Evolutionary conservation across 1,284 basidiomycete genomes (phyloP).

Genomic region (Melampsora larici-populina): DNA sequence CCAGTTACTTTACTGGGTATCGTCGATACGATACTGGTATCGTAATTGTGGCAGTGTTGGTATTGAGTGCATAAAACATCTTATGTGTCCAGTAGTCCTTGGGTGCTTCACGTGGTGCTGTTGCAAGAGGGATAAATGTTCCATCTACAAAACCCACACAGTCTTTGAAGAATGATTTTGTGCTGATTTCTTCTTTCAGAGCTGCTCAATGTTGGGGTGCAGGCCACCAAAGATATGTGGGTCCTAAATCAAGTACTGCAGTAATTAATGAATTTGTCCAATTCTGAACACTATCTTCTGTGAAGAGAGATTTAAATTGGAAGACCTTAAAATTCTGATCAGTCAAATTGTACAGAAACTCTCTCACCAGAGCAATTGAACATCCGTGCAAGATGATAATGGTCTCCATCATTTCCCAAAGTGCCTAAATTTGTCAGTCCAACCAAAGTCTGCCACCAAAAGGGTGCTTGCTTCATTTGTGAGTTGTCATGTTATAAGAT

Average conservation of each 20-base stretch:
- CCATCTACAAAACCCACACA: no score
- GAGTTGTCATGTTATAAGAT: conserved; percentile 9
- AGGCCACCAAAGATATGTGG: not conserved
- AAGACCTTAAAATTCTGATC: no score
- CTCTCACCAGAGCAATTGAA: conserved; percentile 1
- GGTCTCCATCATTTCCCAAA: no score
- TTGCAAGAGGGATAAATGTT: no score
- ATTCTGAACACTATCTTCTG: not conserved
- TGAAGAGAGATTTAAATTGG: no score
- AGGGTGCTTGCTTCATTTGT: not conserved
- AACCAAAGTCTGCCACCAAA: conserved; percentile 5
- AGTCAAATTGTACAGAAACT: no score
- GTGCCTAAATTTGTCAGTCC: not conserved
- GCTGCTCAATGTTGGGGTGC: not conserved
- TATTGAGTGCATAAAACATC: not conserved
- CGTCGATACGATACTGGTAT: no score
- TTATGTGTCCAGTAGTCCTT: conserved; percentile 9
- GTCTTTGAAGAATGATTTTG: no score
- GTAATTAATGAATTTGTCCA: not conserved
- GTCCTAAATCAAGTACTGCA: not conserved
- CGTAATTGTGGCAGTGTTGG: no score
- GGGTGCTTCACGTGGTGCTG: not conserved
- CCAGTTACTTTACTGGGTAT: no score
- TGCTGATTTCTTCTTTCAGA: not conserved
- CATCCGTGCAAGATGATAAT: conserved; percentile 4